Conservation (phyloP, 805 yeast genomes). For the Monosporozyma servazzii region DNA sequence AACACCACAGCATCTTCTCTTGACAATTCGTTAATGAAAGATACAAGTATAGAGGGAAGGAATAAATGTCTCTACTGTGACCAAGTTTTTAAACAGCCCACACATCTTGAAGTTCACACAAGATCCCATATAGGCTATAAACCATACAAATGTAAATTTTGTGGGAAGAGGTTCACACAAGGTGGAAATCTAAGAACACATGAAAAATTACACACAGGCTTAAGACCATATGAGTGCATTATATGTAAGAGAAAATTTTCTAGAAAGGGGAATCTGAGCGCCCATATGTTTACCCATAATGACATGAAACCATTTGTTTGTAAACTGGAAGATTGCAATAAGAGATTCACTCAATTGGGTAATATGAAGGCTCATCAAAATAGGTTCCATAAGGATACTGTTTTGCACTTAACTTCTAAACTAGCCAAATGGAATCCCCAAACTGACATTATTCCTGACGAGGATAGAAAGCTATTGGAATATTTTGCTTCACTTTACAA, state of each 20-base stretch:
- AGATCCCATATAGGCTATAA: slow-evolving; percentile 80
- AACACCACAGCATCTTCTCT: neutral
- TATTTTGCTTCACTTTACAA: slow-evolving; percentile 79
- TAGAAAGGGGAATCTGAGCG: slow-evolving; percentile 85
- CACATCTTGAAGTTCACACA: slow-evolving; percentile 83
- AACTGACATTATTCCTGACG: slow-evolving; percentile 40
- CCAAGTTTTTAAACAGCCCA: slow-evolving; percentile 77
- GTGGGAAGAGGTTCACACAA: slow-evolving; percentile 78
- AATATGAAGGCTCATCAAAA: slow-evolving; percentile 92
- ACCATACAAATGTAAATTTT: slow-evolving; percentile 71
- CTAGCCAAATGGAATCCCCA: slow-evolving; percentile 64
- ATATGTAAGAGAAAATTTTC: slow-evolving; percentile 71
- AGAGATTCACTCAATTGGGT: slow-evolving; percentile 84
- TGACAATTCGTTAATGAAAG: neutral
- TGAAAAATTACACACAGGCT: slow-evolving; percentile 80
- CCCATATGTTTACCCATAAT: slow-evolving; percentile 76
- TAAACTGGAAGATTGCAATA: slow-evolving; percentile 69
- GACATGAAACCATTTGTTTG: slow-evolving; percentile 72
- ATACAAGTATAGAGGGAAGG: neutral
- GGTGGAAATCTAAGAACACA: slow-evolving; percentile 87
- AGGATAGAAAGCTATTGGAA: slow-evolving; percentile 59
- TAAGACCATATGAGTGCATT: slow-evolving; percentile 77
- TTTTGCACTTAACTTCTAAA: slow-evolving; percentile 55
- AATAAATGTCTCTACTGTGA: slow-evolving; percentile 64
- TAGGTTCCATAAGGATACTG: slow-evolving; percentile 66